Percentiles rank a stretch among this genome's conserved stretches.
Evolutionary conservation across 768 basidiomycete genomes (phyloP).

Genomic region (Boletellus ananas): DNA sequence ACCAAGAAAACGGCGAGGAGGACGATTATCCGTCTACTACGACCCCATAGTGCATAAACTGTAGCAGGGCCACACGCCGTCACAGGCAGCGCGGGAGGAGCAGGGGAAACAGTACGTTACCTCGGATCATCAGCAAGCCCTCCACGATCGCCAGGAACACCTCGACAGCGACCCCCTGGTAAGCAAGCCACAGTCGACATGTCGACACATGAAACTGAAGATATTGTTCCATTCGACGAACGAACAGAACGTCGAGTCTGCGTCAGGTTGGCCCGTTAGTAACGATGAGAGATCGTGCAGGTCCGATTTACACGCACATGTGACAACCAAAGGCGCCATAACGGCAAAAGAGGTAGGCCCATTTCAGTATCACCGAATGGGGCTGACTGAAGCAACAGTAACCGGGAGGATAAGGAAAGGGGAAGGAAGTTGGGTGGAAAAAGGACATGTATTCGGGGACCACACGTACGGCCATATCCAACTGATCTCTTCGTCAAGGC

Average conservation of each 20-base stretch:
- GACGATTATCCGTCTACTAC: slow-evolving; percentile 1
- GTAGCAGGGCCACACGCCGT: neutral
- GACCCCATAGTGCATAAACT: slow-evolving; percentile 7
- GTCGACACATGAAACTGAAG: neutral
- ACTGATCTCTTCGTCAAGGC: slow-evolving; percentile 6
- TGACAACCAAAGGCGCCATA: slow-evolving; percentile 7
- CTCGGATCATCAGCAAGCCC: slow-evolving; percentile 8
- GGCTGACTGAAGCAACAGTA: neutral
- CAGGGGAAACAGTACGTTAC: neutral
- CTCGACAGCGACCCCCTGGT: slow-evolving; percentile 3
- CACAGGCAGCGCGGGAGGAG: neutral
- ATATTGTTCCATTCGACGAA: slow-evolving; percentile 3
- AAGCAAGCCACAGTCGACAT: slow-evolving; percentile 9
- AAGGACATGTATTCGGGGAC: neutral
- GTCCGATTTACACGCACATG: neutral
- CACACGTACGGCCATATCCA: slow-evolving; percentile 7
- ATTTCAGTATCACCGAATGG: slow-evolving; percentile 1
- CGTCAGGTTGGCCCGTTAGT: neutral
- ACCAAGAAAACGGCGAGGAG: slow-evolving; percentile 4
- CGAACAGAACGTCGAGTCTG: slow-evolving; percentile 2
- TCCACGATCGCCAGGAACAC: slow-evolving; percentile 9
- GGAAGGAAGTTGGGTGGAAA: neutral
- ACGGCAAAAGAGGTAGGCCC: slow-evolving; percentile 8
- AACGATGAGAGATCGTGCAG: neutral
- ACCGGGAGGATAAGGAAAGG: neutral